Evolutionary conservation across 768 basidiomycete species (phyloP).

Genomic region (Russula virescens): DNA sequence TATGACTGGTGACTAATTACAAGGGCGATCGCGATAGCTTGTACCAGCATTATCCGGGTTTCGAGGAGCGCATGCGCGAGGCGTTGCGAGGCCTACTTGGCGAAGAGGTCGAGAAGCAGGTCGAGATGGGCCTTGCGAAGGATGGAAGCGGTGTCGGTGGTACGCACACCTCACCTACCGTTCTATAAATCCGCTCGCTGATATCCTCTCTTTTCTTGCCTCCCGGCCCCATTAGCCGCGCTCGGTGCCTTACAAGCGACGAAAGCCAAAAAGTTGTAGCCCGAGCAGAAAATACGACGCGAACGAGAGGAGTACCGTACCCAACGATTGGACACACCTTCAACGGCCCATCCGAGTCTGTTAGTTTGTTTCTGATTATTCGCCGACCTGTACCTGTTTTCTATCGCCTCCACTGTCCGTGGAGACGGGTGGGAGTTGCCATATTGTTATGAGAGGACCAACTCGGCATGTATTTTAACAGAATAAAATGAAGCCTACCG

Average conservation of each 20-base stretch:
- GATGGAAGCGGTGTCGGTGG: constrained; percentile 98
- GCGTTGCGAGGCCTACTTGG: constrained; percentile 76
- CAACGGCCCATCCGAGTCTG: too few relatives aligned
- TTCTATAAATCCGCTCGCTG: neutral
- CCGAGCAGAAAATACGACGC: neutral
- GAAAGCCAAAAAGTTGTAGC: constrained; percentile 39
- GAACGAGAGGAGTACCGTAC: too few relatives aligned
- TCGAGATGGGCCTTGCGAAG: constrained; percentile 89
- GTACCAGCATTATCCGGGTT: constrained; percentile 88
- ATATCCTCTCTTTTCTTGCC: neutral
- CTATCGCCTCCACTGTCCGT: too few relatives aligned
- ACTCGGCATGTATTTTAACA: too few relatives aligned
- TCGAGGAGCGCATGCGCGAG: constrained; percentile 66
- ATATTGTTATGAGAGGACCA: too few relatives aligned
- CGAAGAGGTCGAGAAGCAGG: constrained; percentile 66
- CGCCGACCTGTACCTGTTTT: too few relatives aligned
- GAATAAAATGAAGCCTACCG: too few relatives aligned
- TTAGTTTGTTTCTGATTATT: too few relatives aligned
- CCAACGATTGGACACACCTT: too few relatives aligned
- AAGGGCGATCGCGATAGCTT: constrained; percentile 42
- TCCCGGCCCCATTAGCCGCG: constrained; percentile 50
- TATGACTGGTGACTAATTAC: constrained; percentile 1
- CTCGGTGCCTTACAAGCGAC: constrained; percentile 80
- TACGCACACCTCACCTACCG: constrained; percentile 36
- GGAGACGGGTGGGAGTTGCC: too few relatives aligned